Conservation (phyloP, 306 rosid genomes). For the Quercus glauca region DNA sequence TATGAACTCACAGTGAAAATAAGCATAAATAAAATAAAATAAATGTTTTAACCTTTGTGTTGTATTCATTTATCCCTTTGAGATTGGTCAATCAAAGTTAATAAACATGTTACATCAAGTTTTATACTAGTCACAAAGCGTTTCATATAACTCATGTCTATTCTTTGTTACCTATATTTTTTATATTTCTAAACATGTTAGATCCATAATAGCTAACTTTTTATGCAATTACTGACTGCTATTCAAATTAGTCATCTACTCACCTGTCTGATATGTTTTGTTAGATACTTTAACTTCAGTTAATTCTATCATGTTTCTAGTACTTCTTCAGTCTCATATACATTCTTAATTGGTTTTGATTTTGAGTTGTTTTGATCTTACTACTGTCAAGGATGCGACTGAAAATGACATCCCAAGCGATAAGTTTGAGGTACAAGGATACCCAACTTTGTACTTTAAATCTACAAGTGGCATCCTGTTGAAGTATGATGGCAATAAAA, state of each 20-base stretch:
- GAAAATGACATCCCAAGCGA: constrained; percentile 39
- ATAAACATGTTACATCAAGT: no score
- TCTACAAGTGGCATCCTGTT: constrained; percentile 42
- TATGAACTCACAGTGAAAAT: neutral
- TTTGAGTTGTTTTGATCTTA: neutral
- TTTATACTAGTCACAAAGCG: no score
- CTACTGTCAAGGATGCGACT: constrained; percentile 35
- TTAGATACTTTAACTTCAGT: no score
- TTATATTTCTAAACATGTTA: no score
- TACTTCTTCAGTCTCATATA: no score
- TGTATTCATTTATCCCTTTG: no score
- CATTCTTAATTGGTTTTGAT: neutral
- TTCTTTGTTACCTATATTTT: no score
- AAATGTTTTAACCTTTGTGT: neutral
- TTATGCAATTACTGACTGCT: no score
- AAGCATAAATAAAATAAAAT: neutral
- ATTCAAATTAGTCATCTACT: neutral
- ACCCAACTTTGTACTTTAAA: constrained; percentile 43
- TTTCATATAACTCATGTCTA: no score
- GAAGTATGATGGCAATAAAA: constrained; percentile 33
- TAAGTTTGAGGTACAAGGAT: constrained; percentile 37
- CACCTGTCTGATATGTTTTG: neutral
- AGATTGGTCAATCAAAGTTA: no score
- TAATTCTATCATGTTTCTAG: no score
- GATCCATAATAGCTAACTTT: no score